Evolutionary conservation across 1,139 yeast species (phyloP).

Genomic region (Pichia sp.): DNA sequence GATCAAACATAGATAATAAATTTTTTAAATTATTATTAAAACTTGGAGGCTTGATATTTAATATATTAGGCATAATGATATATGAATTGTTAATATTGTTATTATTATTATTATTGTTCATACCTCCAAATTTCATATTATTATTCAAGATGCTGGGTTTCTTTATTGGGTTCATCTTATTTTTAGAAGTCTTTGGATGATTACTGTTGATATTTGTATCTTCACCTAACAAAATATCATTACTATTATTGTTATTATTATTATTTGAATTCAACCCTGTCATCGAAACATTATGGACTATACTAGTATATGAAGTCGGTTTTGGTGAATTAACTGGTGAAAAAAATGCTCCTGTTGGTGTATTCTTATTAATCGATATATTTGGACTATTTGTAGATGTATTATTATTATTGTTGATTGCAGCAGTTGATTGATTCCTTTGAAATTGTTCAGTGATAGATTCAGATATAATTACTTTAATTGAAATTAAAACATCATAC

Average conservation of each 20-base stretch:
- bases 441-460: constrained; percentile 14
- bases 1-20: constrained; percentile 18
- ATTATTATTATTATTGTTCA: background rate
- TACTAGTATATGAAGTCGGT: constrained; percentile 2
- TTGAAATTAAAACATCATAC: constrained; percentile 55
- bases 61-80: constrained; percentile 14
- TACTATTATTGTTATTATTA: no score
- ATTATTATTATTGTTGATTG: background rate
- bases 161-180: background rate
- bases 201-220: no score
- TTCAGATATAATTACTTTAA: constrained; percentile 37
- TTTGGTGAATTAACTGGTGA: constrained; percentile 26
- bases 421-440: constrained; percentile 1
- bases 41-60: constrained; percentile 28
- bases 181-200: no score
- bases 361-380: constrained; percentile 16
- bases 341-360: constrained; percentile 12
- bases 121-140: background rate
- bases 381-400: constrained; percentile 2
- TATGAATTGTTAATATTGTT: background rate
- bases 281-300: no score
- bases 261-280: no score
- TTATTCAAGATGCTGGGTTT: background rate
- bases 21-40: constrained; percentile 26
- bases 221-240: no score